Percentiles rank a stretch among this genome's conserved stretches.
Conservation (phyloP, 441 rosid genomes). For the Arabidopsis lyrata region DNA sequence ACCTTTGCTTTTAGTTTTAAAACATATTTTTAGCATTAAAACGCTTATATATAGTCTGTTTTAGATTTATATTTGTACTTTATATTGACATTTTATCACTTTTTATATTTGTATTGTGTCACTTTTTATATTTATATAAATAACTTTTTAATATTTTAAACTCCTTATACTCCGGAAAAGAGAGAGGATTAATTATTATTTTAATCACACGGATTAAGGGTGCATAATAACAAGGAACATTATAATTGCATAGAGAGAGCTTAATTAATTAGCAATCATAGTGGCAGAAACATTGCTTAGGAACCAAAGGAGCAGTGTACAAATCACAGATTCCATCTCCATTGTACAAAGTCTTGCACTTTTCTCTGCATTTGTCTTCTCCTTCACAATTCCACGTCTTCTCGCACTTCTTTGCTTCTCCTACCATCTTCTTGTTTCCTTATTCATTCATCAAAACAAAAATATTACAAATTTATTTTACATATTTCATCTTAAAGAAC, state of each 20-base stretch:
- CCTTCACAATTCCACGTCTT: not conserved
- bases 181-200: no score
- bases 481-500: not conserved
- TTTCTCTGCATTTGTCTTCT: constrained; percentile 22
- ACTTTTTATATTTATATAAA: no score
- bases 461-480: not conserved
- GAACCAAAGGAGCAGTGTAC: not conserved
- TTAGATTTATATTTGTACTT: no score
- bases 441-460: not conserved
- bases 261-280: constrained; percentile 8
- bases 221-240: not conserved
- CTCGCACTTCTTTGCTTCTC: constrained; percentile 10
- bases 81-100: no score
- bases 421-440: constrained; percentile 8
- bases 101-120: no score
- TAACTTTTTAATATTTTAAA: no score
- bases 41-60: no score
- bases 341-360: not conserved
- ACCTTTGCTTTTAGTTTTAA: no score
- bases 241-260: not conserved
- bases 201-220: not conserved
- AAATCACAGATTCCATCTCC: constrained; percentile 15
- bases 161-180: no score
- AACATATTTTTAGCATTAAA: no score
- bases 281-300: constrained; percentile 1